phyloP scores from a whole-genome alignment of 768 basidiomycete genomes.

The Psilocybe tampanensis region DNA sequence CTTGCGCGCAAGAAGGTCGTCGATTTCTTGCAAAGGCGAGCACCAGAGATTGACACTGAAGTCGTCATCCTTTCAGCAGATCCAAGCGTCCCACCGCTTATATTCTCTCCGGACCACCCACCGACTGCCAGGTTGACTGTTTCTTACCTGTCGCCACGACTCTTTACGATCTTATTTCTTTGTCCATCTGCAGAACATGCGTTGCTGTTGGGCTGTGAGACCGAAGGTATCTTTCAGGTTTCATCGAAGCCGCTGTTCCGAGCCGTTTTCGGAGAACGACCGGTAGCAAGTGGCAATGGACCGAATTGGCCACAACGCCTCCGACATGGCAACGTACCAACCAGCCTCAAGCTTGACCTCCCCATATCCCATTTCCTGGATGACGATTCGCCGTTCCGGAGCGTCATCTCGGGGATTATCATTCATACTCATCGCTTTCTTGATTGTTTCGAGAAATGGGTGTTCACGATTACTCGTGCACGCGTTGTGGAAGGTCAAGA shows the following conservation, averaged over 20 bases:
- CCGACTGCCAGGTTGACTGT: conserved; percentile 30
- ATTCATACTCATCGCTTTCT: conserved; percentile 16
- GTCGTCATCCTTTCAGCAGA: conserved; percentile 44
- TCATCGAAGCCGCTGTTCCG: conserved; percentile 40
- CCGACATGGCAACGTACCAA: conserved; percentile 11
- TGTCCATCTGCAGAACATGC: conserved; percentile 43
- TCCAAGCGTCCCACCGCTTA: conserved; percentile 27
- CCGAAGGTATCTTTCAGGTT: conserved; percentile 39
- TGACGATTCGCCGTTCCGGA: conserved; percentile 10
- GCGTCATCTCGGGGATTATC: conserved; percentile 17
- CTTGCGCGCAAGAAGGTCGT: conserved; percentile 34
- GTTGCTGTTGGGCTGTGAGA: conserved; percentile 38
- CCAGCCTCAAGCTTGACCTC: conserved; percentile 7
- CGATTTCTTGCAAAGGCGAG: conserved; percentile 36
- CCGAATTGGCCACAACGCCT: conserved; percentile 16
- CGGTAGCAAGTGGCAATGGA: background rate
- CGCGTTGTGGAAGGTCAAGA: conserved; percentile 53
- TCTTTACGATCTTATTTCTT: conserved; percentile 49
- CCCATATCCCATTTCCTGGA: conserved; percentile 24
- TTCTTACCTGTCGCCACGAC: conserved; percentile 43
- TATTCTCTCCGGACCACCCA: conserved; percentile 13
- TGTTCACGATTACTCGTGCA: conserved; percentile 42
- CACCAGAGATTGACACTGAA: conserved; percentile 31
- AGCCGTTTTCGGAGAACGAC: conserved; percentile 29
- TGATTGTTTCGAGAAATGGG: conserved; percentile 37